Conservation (phyloP, 73 alveolate species). For the Paramecium bursaria region DNA sequence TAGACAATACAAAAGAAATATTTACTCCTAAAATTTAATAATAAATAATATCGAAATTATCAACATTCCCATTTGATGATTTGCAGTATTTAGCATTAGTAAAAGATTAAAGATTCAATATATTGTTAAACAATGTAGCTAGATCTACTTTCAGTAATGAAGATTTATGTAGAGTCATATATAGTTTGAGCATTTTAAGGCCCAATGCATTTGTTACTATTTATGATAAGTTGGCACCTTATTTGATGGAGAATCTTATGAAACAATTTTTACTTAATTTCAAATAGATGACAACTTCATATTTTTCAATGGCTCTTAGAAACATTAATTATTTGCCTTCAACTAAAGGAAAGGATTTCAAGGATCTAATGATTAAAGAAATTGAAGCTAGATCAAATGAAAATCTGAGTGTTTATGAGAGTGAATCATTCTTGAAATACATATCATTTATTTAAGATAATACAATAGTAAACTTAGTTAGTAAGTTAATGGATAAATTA, state of each 20-base stretch:
- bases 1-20: conserved; percentile 3
- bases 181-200: conserved; percentile 5
- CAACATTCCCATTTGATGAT: not conserved
- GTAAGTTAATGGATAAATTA: not conserved
- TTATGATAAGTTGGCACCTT: conserved; percentile 6
- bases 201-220: conserved; percentile 17
- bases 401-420: conserved; percentile 25
- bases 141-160: not conserved
- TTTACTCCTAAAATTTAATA: conserved; percentile 20
- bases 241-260: conserved; percentile 11
- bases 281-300: not conserved
- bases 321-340: not conserved
- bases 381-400: not conserved
- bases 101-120: conserved; percentile 20
- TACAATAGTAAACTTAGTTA: not conserved
- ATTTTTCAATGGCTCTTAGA: conserved; percentile 38
- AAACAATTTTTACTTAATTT: conserved; percentile 4
- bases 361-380: not conserved
- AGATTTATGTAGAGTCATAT: not conserved
- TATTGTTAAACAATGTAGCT: not conserved
- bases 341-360: not conserved
- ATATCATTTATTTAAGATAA: conserved; percentile 8
- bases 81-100: not conserved
- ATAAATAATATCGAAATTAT: not conserved
- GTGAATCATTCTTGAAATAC: conserved; percentile 6